These are phyloP conservation scores for Scutellaria barbata DNA, from an alignment of 257 asterid genomes.

Conservation along the genomic window DNA sequence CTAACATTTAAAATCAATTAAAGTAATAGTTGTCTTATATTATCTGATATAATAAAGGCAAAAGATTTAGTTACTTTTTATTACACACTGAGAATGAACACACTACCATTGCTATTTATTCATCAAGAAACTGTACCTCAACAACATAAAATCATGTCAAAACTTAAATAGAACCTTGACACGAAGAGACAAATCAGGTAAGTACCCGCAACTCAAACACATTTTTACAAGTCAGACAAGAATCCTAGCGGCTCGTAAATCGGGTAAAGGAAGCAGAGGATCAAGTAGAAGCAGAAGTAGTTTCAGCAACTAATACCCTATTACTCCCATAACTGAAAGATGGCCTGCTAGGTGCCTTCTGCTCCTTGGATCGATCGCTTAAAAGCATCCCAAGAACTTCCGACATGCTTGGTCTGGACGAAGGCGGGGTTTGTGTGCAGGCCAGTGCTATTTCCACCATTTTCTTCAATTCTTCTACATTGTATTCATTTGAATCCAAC, in stretches of 20 bases:
- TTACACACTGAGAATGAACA: too few relatives aligned
- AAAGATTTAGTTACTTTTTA: too few relatives aligned
- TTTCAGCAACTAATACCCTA: conserved; percentile 18
- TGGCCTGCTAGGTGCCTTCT: conserved; percentile 41
- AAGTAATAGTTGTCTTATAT: too few relatives aligned
- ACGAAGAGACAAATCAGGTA: too few relatives aligned
- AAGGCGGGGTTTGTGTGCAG: conserved; percentile 75
- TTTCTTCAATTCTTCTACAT: conserved; percentile 59
- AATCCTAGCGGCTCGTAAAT: conserved; percentile 60
- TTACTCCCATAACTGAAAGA: conserved; percentile 41
- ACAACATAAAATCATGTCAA: too few relatives aligned
- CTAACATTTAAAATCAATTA: too few relatives aligned
- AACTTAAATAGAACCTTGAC: too few relatives aligned
- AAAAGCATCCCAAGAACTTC: conserved; percentile 70
- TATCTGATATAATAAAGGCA: too few relatives aligned
- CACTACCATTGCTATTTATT: too few relatives aligned
- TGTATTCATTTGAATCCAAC: conserved; percentile 53
- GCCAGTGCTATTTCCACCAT: conserved; percentile 66
- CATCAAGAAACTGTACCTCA: too few relatives aligned
- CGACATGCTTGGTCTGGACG: conserved; percentile 82
- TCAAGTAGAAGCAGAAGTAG: conserved; percentile 17
- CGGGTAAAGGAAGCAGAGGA: conserved; percentile 47
- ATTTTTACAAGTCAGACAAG: too few relatives aligned
- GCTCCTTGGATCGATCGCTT: conserved; percentile 40
- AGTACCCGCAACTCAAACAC: too few relatives aligned